Conservation (phyloP, 352 stramenopile species). For the Phytophthora pistaciae region DNA sequence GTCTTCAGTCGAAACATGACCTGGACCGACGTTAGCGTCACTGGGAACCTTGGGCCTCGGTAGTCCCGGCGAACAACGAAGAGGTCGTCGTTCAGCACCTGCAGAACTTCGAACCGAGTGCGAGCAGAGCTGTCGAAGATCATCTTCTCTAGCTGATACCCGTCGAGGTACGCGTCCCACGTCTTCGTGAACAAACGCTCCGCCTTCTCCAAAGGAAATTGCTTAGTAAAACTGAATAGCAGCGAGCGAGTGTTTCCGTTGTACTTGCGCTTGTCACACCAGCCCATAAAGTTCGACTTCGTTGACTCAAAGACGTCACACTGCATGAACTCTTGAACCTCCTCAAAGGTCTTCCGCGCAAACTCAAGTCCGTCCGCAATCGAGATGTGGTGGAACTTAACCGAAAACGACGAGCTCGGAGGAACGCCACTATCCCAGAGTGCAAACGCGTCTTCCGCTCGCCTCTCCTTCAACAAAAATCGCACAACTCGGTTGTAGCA, state of each 20-base stretch:
- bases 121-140: conserved; percentile 46
- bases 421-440: too few species aligned
- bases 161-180: conserved; percentile 48
- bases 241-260: conserved; percentile 29
- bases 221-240: conserved; percentile 48
- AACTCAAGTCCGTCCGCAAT: conserved; percentile 41
- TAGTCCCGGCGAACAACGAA: conserved; percentile 61
- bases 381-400: conserved; percentile 31
- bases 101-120: conserved; percentile 55
- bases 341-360: conserved; percentile 54
- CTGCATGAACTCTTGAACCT: conserved; percentile 52
- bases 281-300: conserved; percentile 47
- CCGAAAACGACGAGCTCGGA: conserved; percentile 44
- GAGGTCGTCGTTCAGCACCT: conserved; percentile 59
- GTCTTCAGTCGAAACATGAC: too few species aligned
- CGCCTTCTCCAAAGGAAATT: conserved; percentile 35
- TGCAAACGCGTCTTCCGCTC: too few species aligned
- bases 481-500: too few species aligned
- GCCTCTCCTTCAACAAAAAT: too few species aligned
- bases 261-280: conserved; percentile 51
- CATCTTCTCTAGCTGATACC: conserved; percentile 38
- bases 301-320: too few species aligned
- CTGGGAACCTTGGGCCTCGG: conserved; percentile 38
- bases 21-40: conserved; percentile 59
- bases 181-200: conserved; percentile 41